Base-by-base conservation (phyloP, 495 filamentous ascomycete genomes). In the Neurospora tetraspora region DNA sequence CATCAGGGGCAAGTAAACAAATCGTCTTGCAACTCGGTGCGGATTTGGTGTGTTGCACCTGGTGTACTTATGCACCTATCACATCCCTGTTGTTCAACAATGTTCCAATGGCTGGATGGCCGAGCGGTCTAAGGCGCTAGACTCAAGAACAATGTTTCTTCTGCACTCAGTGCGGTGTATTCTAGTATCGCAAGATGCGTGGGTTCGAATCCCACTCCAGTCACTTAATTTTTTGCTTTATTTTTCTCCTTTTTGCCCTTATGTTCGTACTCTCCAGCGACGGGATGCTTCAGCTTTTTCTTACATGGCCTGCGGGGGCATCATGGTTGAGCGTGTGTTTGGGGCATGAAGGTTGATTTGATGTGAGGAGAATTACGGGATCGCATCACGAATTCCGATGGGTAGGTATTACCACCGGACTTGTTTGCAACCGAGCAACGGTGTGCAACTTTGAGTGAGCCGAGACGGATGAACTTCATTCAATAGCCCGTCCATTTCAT, bases 51-150 rank as follows among this genome's bases (percentile, higher is more conserved):
- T 1, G 53, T 59, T 16, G 12, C 6, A 14, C 39, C 1, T 9
- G 27, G 14, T 8, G 1, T 31, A 34, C 53, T 65, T 65, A 18
- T 8, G 1, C 0, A 1, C 0, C 1, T 65, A 14, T 16, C 12
- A 65, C 1, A 65, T 65, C 27, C 27, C 1, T 65, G 27, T n/a
- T 23, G 0, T 38, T 65, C 65, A n/a, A 37, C 23, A 37, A 65
- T 27, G 9, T 4, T 8, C 3, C 9, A 69, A 61, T 36, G 76
- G 76, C 76, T 76, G 73, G 75, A 70, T 79, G 78, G 76, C 78
- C 78, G 78, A 79, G 78, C 73, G 76, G 78, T 78, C 76, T 79
- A 79, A 79, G 78, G 78, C 76, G 78, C 68, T 74, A 78, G 75
- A 79, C 78, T 79, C 78, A 79, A 79, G 78, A 71, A 36, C 14